Base-by-base conservation (phyloP, 495 filamentous ascomycete genomes). In the Penicillium salamii region DNA sequence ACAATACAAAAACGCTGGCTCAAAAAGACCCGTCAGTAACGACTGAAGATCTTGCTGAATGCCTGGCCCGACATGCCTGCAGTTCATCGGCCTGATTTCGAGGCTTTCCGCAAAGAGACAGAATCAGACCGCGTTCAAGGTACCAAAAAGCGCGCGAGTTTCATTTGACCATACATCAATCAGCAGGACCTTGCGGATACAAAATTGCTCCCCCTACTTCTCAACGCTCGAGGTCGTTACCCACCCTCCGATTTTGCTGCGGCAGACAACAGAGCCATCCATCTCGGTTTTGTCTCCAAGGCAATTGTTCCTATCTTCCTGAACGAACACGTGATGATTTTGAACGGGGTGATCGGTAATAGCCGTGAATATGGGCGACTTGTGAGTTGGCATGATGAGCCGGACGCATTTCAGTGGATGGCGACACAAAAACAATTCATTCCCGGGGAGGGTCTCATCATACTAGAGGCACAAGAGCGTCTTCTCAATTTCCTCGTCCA, bases 141-240 rank as follows among this genome's bases (percentile, higher is more conserved):
- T n/a, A n/a, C n/a, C n/a, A n/a, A n/a, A n/a, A n/a, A n/a, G n/a
- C n/a, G n/a, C n/a, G n/a, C n/a, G n/a, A n/a, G n/a, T n/a, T n/a
- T n/a, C n/a, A n/a, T n/a, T n/a, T n/a, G n/a, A n/a, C n/a, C n/a
- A n/a, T n/a, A n/a, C n/a, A n/a, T n/a, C n/a, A n/a, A n/a, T n/a
- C n/a, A n/a, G n/a, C n/a, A n/a, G n/a, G n/a, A n/a, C n/a, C n/a
- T n/a, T n/a, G n/a, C n/a, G n/a, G n/a, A n/a, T n/a, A n/a, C n/a
- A n/a, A n/a, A n/a, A n/a, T n/a, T n/a, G n/a, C n/a, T n/a, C n/a
- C 35, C 17, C 17, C 35, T 41, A 15, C 62, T 84, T 4, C 53
- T 86, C 1, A 74, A 79, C 24, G 41, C 76, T 0, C 64, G 81
- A 2, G 73, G 61, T 12, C 71, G 77, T 3, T 45, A 78, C 52